Evolutionary conservation across 768 basidiomycete genomes (phyloP).

Genomic region (Mycena leptocephala): DNA sequence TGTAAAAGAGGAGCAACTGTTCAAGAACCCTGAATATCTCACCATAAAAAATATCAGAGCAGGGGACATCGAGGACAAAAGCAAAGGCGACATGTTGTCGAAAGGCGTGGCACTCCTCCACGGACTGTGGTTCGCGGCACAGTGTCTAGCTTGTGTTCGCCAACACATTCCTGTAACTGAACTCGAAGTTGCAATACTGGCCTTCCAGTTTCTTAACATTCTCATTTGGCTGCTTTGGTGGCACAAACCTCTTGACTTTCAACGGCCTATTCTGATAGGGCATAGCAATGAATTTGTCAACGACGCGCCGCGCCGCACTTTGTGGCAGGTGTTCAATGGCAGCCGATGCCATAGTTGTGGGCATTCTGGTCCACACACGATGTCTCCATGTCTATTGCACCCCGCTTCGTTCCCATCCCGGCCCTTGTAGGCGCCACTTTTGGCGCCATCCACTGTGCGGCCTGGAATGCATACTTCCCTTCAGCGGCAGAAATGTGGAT

Average conservation of each 20-base stretch:
- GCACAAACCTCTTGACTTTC: conserved; percentile 56
- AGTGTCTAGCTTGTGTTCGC: conserved; percentile 43
- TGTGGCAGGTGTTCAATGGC: no score
- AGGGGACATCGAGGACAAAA: conserved; percentile 39
- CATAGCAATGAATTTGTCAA: neutral
- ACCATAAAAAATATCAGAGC: conserved; percentile 15
- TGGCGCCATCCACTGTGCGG: no score
- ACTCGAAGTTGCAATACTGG: conserved; percentile 55
- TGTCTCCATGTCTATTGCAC: no score
- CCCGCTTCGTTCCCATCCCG: no score
- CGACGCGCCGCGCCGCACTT: no score
- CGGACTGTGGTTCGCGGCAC: conserved; percentile 51
- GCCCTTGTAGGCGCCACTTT: no score
- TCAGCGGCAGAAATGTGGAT: no score
- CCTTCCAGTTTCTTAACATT: conserved; percentile 48
- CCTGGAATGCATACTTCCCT: no score
- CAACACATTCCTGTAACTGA: conserved; percentile 48
- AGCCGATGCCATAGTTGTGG: neutral
- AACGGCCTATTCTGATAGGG: conserved; percentile 36
- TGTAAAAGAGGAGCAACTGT: neutral
- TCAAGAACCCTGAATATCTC: neutral
- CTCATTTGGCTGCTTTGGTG: conserved; percentile 54
- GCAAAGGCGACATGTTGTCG: conserved; percentile 52
- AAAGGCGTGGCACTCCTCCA: conserved; percentile 53
- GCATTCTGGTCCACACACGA: neutral